phyloP scores from a whole-genome alignment of 2,329 filamentous ascomycete species.

The Penicillium sp. region DNA sequence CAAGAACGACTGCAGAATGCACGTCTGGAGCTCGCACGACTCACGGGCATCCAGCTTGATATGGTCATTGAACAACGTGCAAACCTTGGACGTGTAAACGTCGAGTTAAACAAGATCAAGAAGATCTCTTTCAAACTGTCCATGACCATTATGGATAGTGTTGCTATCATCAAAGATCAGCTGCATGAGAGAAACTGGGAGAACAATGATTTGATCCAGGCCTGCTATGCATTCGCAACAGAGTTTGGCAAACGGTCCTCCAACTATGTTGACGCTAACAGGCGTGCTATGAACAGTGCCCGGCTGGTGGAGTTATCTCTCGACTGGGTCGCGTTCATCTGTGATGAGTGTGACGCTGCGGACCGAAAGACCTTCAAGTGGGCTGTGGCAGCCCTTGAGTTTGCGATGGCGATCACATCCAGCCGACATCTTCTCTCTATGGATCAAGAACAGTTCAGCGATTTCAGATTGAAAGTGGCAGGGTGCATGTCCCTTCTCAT shows the following conservation, averaged over 20 bases:
- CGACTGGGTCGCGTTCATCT: conserved; percentile 98
- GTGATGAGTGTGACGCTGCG: conserved; percentile 90
- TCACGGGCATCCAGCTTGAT: conserved; percentile 80
- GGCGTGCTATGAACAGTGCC: conserved; percentile 94
- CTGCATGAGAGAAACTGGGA: conserved; percentile 67
- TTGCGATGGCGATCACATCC: conserved; percentile 95
- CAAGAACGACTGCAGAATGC: conserved; percentile 74
- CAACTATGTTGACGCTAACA: conserved; percentile 91
- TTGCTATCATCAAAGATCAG: conserved; percentile 86
- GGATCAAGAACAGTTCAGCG: conserved; percentile 81
- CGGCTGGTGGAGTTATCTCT: conserved; percentile 89
- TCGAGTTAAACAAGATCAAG: conserved; percentile 87
- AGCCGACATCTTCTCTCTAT: conserved; percentile 91
- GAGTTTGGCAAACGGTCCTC: conserved; percentile 95
- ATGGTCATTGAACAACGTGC: conserved; percentile 89
- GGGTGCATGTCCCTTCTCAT: conserved; percentile 97
- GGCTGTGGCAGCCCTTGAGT: conserved; percentile 92
- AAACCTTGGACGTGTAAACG: conserved; percentile 88
- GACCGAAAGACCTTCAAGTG: conserved; percentile 96
- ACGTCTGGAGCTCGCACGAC: conserved; percentile 71
- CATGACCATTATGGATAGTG: conserved; percentile 98
- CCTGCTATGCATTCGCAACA: conserved; percentile 97
- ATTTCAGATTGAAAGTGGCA: conserved; percentile 80
- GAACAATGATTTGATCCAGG: conserved; percentile 94
- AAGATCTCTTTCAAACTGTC: conserved; percentile 94